Evolutionary conservation across 371 early-diverging fungal genomes (phyloP), one percentile per base, ranked within the genome.

Genomic region (Circinella minor): DNA sequence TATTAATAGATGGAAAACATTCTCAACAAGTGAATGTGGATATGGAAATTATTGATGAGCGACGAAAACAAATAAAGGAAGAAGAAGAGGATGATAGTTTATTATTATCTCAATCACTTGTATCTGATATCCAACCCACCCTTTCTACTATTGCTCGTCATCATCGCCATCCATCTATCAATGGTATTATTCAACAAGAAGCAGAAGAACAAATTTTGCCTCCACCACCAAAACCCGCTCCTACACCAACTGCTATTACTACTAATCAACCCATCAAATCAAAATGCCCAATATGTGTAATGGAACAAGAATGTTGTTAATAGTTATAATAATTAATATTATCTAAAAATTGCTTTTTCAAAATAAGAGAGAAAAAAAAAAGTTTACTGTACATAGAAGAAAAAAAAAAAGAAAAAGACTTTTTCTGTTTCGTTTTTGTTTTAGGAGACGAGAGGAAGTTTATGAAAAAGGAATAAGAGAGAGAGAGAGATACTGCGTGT

Each of bases 21-120:
- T n/a, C 69, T 15, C 62, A 69, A n/a, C 62, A 63, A 9, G 38
- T 69, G 39, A 15, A 27, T 17, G 69, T 69, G 9, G 69, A 69
- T 63, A 69, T 69, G 51, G 67, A 67, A 36, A 18, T 57, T 34
- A 27, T 57, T 17, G 57, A 57, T 34, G 57, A 57, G 14, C 20
- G 57, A 57, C 6, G 5, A 34, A 57, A 10, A 17, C 8, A 5
- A 15, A 14, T 17, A 51, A 15, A 8, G 4, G 17, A 51, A 51
- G 51, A 51, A 17, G n/a, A 51, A 17, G 5, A 15, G 47, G 15
- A 47, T 0, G 11, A 47, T 47, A 47, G 47, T 47, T 9, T 47
- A 13, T 15, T n/a, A 15, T n/a, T n/a, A 51, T 51, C 51, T 9
- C 43, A 43, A 54, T 54, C 54, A 6, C 14, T 54, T 15, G n/a